These are phyloP conservation scores for Tilletia setariae DNA, from an alignment of 1,284 basidiomycete genomes.

Conservation along the genomic window DNA sequence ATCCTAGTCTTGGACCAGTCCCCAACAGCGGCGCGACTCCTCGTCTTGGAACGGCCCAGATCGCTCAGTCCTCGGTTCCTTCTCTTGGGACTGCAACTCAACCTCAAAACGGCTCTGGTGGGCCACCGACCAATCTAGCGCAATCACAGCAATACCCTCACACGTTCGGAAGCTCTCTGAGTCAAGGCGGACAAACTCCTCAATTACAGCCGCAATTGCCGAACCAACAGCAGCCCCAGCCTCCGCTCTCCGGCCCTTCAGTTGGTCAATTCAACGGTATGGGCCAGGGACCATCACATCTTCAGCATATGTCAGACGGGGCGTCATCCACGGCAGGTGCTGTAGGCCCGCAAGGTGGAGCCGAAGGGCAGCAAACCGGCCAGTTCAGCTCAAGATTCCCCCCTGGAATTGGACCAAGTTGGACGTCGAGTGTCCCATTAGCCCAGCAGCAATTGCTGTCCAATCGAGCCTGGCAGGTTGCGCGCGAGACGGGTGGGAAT, in stretches of 20 bases:
- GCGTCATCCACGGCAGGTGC: neutral
- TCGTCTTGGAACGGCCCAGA: neutral
- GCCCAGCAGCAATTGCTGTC: slow-evolving; percentile 46
- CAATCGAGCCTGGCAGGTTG: slow-evolving; percentile 35
- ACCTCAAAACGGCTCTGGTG: neutral
- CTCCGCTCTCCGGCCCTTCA: neutral
- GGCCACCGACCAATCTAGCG: neutral
- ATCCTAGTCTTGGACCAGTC: neutral
- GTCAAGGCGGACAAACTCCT: neutral
- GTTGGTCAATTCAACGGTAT: neutral
- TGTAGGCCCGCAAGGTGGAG: neutral
- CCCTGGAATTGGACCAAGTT: slow-evolving; percentile 26
- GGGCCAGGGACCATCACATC: no score
- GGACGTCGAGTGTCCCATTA: slow-evolving; percentile 38
- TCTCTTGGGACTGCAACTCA: neutral
- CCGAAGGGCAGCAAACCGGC: neutral
- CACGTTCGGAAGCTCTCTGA: neutral
- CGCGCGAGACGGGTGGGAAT: slow-evolving; percentile 36
- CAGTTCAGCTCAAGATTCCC: neutral
- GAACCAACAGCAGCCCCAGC: neutral
- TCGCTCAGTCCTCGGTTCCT: neutral
- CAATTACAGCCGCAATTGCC: neutral
- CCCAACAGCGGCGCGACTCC: neutral
- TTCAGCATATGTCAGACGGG: no score
- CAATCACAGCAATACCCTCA: slow-evolving; percentile 9